Evolutionary conservation across 176 grass and related monocot genomes (phyloP).

Genomic region (Alopecurus myosuroides): DNA sequence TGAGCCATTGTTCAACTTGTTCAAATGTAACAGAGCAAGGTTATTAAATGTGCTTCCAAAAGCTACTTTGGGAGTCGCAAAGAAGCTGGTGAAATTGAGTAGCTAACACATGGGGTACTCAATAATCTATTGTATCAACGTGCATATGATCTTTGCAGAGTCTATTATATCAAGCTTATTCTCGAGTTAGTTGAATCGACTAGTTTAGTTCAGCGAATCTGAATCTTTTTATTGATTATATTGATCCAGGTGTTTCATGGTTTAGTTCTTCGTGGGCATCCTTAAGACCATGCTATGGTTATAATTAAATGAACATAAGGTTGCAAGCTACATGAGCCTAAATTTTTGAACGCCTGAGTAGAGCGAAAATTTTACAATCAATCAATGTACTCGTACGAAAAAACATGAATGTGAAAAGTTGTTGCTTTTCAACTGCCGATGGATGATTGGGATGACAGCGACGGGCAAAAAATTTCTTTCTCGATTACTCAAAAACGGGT

Average conservation of each 20-base stretch:
- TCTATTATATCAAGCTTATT: too few relatives aligned
- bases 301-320: too few relatives aligned
- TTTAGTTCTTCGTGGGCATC: too few relatives aligned
- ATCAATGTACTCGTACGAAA: too few relatives aligned
- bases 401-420: not conserved
- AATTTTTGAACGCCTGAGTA: not conserved
- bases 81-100: not conserved
- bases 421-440: not conserved
- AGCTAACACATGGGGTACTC: not conserved
- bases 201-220: too few relatives aligned
- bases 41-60: not conserved
- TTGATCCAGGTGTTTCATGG: too few relatives aligned
- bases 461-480: not conserved
- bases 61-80: not conserved
- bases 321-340: too few relatives aligned
- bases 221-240: too few relatives aligned
- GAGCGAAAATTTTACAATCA: too few relatives aligned
- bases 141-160: too few relatives aligned
- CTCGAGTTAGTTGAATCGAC: too few relatives aligned
- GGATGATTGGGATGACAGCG: not conserved
- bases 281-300: too few relatives aligned
- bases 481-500: not conserved
- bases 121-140: not conserved
- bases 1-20: not conserved
- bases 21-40: not conserved